phyloP scores from a whole-genome alignment of 2,329 filamentous ascomycete species.

The Xylaria multiplex region DNA sequence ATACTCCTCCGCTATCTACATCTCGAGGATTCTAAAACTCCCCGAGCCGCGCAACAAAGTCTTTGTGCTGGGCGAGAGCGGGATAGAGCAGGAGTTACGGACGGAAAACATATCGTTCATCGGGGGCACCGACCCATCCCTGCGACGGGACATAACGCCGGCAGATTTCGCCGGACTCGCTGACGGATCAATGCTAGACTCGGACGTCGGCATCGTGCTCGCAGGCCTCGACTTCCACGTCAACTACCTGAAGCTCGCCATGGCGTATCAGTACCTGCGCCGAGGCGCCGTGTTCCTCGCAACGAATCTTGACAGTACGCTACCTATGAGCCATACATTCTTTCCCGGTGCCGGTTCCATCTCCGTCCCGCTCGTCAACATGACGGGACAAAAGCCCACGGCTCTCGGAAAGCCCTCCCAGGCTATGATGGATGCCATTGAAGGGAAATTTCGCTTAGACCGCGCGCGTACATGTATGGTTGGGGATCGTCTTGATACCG shows the following conservation, averaged over 20 bases:
- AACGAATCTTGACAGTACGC: conserved; percentile 91
- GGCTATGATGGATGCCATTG: conserved; percentile 99
- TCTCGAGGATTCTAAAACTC: conserved; percentile 87
- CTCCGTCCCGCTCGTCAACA: conserved; percentile 79
- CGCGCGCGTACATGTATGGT: conserved; percentile 91
- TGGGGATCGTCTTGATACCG: conserved; percentile 91
- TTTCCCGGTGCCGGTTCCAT: conserved; percentile 93
- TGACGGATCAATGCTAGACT: conserved; percentile 79
- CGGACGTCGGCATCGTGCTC: conserved; percentile 88
- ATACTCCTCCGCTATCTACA: conserved; percentile 96
- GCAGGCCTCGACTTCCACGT: conserved; percentile 92
- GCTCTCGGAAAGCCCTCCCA: conserved; percentile 94
- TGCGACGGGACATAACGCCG: conserved; percentile 79
- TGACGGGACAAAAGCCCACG: conserved; percentile 74
- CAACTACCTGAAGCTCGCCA: conserved; percentile 91
- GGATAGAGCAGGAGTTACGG: conserved; percentile 87
- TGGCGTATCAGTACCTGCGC: conserved; percentile 86
- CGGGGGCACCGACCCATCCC: conserved; percentile 84
- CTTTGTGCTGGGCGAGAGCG: conserved; percentile 89
- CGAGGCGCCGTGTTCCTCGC: conserved; percentile 87
- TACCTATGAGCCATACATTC: conserved; percentile 82
- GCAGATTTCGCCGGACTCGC: conserved; percentile 85
- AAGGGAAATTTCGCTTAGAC: conserved; percentile 93
- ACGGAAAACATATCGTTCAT: conserved; percentile 82
- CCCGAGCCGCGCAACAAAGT: conserved; percentile 87